phyloP scores from a whole-genome alignment of 2,329 filamentous ascomycete genomes.

The Ascosphaera pollenicola region DNA sequence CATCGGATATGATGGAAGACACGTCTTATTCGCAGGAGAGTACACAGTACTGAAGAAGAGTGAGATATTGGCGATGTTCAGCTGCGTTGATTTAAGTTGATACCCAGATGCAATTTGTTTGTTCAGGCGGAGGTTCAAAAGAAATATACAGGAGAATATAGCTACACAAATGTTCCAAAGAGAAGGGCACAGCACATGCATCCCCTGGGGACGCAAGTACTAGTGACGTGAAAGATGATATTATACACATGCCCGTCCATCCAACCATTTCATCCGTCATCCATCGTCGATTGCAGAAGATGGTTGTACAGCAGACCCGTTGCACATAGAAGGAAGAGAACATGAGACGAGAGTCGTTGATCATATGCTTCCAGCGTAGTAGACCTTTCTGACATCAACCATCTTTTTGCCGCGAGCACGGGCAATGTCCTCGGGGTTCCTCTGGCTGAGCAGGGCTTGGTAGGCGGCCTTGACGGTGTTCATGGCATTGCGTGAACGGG shows the following conservation, averaged over 20 bases:
- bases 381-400: conserved; percentile 90
- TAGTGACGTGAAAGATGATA: neutral
- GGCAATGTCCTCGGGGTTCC: conserved; percentile 73
- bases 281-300: neutral
- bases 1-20: conserved; percentile 6
- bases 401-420: conserved; percentile 80
- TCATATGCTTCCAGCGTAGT: conserved; percentile 49
- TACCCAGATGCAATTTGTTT: neutral
- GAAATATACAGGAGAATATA: neutral
- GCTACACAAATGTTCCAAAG: neutral
- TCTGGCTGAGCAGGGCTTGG: conserved; percentile 62
- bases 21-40: conserved; percentile 6
- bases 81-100: conserved; percentile 3
- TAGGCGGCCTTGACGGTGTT: conserved; percentile 89
- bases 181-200: neutral
- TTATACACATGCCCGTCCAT: neutral
- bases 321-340: conserved; percentile 1
- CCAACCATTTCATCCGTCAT: neutral
- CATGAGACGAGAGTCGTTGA: neutral
- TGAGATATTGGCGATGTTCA: conserved; percentile 6
- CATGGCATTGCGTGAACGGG: conserved; percentile 82
- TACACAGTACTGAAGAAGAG: conserved; percentile 6
- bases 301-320: neutral
- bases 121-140: neutral
- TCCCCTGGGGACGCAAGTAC: neutral